These are phyloP conservation scores for Ophiostoma fasciatum DNA, from an alignment of 2,329 filamentous ascomycete species.

Conservation along the genomic window DNA sequence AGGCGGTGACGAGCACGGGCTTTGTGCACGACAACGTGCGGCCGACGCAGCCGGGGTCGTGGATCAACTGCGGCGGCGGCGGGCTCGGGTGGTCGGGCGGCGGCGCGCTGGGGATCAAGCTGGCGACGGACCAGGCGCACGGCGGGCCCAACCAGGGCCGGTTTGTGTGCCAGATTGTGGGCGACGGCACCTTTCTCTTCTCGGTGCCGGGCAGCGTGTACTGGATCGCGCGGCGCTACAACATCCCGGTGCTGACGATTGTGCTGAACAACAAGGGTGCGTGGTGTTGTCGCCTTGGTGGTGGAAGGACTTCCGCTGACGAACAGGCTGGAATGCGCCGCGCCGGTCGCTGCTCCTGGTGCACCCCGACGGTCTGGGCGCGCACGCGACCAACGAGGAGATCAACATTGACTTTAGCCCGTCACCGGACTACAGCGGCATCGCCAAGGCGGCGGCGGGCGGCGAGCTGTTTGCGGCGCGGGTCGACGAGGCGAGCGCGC, in stretches of 20 bases:
- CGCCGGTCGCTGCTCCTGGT: constrained; percentile 40
- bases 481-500: constrained; percentile 30
- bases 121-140: constrained; percentile 26
- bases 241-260: constrained; percentile 32
- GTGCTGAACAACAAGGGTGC: constrained; percentile 36
- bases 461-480: constrained; percentile 35
- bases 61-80: constrained; percentile 39
- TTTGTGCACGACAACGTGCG: constrained; percentile 55
- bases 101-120: constrained; percentile 33
- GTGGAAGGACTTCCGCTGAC: background rate
- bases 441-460: constrained; percentile 43
- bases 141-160: constrained; percentile 25
- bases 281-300: constrained; percentile 8
- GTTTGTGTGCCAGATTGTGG: constrained; percentile 33
- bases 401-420: constrained; percentile 47
- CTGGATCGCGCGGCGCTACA: constrained; percentile 32
- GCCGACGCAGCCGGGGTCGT: constrained; percentile 36
- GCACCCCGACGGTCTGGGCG: constrained; percentile 40
- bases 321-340: constrained; percentile 43
- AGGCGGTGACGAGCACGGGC: constrained; percentile 56
- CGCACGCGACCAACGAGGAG: constrained; percentile 42
- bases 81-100: constrained; percentile 40
- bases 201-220: constrained; percentile 32
- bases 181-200: constrained; percentile 34
- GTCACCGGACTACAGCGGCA: constrained; percentile 42